phyloP scores from a whole-genome alignment of 2,329 filamentous ascomycete species.

The Aphanoascus verrucosus region DNA sequence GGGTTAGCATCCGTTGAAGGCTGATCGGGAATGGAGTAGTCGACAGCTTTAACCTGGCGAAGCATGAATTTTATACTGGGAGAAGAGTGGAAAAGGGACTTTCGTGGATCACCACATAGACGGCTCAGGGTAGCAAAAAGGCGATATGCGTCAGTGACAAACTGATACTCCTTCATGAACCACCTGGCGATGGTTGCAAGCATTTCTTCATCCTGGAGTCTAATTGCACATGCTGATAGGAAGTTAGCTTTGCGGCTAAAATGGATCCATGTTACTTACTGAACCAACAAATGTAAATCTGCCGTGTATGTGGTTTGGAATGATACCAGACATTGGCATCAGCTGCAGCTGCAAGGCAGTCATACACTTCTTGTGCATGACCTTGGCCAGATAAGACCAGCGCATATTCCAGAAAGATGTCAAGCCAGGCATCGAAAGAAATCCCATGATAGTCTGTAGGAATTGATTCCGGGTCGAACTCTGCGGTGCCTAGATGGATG shows the following conservation, averaged over 20 bases:
- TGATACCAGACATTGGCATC: constrained; percentile 76
- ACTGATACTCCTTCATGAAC: constrained; percentile 73
- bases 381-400: constrained; percentile 60
- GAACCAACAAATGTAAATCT: constrained; percentile 69
- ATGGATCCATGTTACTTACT: constrained; percentile 37
- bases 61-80: constrained; percentile 84
- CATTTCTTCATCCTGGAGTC: constrained; percentile 65
- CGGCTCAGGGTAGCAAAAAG: constrained; percentile 71
- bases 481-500: constrained; percentile 9
- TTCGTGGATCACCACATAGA: constrained; percentile 56
- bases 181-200: constrained; percentile 65
- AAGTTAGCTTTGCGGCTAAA: constrained; percentile 5
- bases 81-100: constrained; percentile 59
- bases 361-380: constrained; percentile 62
- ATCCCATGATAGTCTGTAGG: constrained; percentile 62
- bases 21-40: constrained; percentile 52
- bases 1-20: constrained; percentile 27
- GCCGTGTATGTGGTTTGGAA: constrained; percentile 53
- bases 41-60: constrained; percentile 82
- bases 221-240: constrained; percentile 62
- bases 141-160: constrained; percentile 70
- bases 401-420: constrained; percentile 81
- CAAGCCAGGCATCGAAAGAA: constrained; percentile 73
- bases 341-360: constrained; percentile 64
- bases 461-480: constrained; percentile 20